Evolutionary conservation across 2,329 filamentous ascomycete genomes (phyloP), one percentile per base, ranked within the genome.

Genomic region (Fusarium mexicanum): DNA sequence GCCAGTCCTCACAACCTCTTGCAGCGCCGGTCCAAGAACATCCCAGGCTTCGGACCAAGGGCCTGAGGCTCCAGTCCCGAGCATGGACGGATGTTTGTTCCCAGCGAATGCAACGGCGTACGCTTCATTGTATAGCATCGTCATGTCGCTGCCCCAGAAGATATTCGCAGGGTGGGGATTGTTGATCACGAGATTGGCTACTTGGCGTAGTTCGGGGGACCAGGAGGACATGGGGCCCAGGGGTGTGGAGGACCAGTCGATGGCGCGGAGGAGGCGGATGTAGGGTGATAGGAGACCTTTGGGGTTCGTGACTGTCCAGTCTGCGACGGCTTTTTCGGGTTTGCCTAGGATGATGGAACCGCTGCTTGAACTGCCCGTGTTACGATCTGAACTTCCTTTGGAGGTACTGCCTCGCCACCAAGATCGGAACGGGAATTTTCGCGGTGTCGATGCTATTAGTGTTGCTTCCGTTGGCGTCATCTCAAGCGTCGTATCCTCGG

Each of bases 61-160:
- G 6, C 88, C 86, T 14, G 84, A 85, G 76, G 91, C 80, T 31
- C 83, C 87, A 44, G 87, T 87, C 0, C 90, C 90, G 85, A 92
- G 90, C 31, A 92, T 80, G 2, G 79, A 79, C 0, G 90, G 90
- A 69, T 92, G 90, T 69, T 91, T 91, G 72, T 90, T 87, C 8
- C 90, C 90, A 13, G 90, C 89, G 9, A 91, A 85, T 44, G 87
- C 79, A 46, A 83, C 80, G 54, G 91, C 81, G 41, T 83, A 91
- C 1, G 89, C 87, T 77, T 91, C 90, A 64, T 92, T 92, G 80
- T 92, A 92, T 7, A 92, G 87, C 60, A 89, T 88, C 7, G 91
- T 87, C 57, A 91, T 82, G 38, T 91, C 89, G 22, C 84, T 84
- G 4, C 90, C 90, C 89, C 90, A 91, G 76, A 91, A 91, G 80